Conservation (phyloP, 768 basidiomycete species). For the Boletus coccyginus region DNA sequence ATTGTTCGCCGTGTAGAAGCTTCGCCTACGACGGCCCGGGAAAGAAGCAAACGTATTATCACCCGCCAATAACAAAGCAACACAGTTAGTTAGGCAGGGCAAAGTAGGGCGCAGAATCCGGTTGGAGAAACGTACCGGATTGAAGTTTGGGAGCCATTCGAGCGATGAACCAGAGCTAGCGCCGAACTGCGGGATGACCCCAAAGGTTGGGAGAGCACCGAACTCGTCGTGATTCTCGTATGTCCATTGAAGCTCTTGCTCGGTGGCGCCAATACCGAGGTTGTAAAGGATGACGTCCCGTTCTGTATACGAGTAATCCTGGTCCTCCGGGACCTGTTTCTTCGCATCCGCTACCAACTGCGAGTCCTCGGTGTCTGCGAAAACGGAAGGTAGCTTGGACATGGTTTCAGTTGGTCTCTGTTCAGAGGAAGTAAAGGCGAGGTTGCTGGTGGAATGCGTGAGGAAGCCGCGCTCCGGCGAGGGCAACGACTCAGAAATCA, state of each 20-base stretch:
- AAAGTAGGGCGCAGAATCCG: neutral
- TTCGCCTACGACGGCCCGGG: slow-evolving; percentile 58
- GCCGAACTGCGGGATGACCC: slow-evolving; percentile 88
- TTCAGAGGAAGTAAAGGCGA: neutral
- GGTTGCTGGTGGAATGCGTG: neutral
- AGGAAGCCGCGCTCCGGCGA: neutral
- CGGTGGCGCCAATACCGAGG: slow-evolving; percentile 90
- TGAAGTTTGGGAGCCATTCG: slow-evolving; percentile 94
- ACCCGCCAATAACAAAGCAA: neutral
- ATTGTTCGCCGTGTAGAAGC: slow-evolving; percentile 97
- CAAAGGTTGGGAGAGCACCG: slow-evolving; percentile 86
- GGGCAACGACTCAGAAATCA: neutral
- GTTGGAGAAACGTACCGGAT: slow-evolving; percentile 62
- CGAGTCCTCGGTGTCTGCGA: slow-evolving; percentile 79
- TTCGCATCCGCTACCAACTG: slow-evolving; percentile 82
- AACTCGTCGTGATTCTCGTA: slow-evolving; percentile 91
- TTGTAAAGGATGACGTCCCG: slow-evolving; percentile 94
- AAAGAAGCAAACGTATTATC: neutral
- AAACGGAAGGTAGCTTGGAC: slow-evolving; percentile 47
- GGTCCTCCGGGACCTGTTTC: slow-evolving; percentile 48
- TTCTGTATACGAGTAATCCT: slow-evolving; percentile 77
- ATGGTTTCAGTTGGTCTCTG: slow-evolving; percentile 16
- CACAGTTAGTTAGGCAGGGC: neutral
- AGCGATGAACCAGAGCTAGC: slow-evolving; percentile 65
- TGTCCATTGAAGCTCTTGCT: slow-evolving; percentile 87